phyloP scores from a whole-genome alignment of 768 basidiomycete genomes.

The Trametes cingulata region DNA sequence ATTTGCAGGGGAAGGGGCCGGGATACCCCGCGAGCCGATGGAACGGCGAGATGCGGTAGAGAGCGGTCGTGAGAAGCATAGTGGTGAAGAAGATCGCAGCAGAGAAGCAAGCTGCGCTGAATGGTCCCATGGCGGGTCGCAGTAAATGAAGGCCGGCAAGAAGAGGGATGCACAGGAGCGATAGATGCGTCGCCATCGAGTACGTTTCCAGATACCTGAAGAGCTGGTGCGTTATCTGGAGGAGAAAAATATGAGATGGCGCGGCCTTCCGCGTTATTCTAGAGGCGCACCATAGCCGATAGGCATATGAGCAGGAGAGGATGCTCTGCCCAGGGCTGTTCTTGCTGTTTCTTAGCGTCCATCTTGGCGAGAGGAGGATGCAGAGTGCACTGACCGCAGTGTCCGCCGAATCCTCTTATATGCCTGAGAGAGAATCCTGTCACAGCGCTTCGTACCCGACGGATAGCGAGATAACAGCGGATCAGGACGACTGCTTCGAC shows the following conservation, averaged over 20 bases:
- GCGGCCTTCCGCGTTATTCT: no score
- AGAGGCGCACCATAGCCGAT: neutral
- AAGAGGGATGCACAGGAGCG: neutral
- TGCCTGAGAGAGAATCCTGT: no score
- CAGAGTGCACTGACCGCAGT: no score
- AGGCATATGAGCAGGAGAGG: neutral
- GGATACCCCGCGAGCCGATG: conserved; percentile 42
- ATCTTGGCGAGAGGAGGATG: neutral
- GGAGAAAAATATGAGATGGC: neutral
- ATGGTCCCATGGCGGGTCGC: neutral
- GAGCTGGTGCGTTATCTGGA: conserved; percentile 1
- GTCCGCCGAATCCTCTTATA: no score
- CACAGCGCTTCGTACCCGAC: no score
- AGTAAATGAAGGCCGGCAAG: neutral
- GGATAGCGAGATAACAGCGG: no score
- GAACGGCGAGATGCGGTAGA: conserved; percentile 41
- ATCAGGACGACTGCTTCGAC: no score
- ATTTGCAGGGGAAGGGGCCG: conserved; percentile 33
- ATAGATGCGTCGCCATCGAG: neutral
- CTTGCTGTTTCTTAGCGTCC: neutral
- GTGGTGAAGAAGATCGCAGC: neutral
- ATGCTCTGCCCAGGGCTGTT: neutral
- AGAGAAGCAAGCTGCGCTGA: neutral
- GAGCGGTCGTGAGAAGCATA: conserved; percentile 24
- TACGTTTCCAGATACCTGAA: conserved; percentile 2